Conservation (phyloP, 345 rosid species). For the Dimocarpus longan region DNA sequence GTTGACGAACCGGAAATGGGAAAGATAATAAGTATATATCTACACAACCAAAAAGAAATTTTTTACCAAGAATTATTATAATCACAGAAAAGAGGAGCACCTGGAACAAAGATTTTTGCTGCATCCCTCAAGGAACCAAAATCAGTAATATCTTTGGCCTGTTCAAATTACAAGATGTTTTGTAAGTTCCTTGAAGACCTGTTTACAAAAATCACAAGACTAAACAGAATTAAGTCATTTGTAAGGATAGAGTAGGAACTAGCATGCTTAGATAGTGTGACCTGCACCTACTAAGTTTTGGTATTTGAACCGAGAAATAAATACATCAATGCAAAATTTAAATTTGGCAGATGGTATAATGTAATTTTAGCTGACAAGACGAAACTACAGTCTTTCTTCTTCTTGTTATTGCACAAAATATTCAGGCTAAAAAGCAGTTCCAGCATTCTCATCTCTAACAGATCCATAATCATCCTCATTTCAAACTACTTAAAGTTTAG, state of each 20-base stretch:
- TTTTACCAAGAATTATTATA: not conserved
- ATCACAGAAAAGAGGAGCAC: conserved; percentile 30
- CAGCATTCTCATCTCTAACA: not conserved
- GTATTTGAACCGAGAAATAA: not conserved
- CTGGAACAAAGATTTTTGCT: conserved; percentile 84
- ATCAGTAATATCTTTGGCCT: conserved; percentile 85
- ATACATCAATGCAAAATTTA: not conserved
- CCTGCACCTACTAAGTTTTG: not conserved
- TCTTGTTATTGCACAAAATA: no score
- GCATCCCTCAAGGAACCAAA: conserved; percentile 87
- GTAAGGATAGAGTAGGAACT: not conserved
- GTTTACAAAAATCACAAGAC: conserved; percentile 12
- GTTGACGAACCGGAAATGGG: not conserved
- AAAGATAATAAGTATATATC: not conserved
- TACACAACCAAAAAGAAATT: not conserved
- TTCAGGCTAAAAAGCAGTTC: not conserved
- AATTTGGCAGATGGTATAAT: not conserved
- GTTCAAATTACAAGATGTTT: conserved; percentile 27
- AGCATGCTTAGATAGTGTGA: not conserved
- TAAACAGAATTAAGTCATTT: not conserved
- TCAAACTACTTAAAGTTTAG: not conserved
- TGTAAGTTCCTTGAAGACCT: conserved; percentile 19
- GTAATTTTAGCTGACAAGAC: not conserved
- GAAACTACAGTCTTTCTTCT: no score
- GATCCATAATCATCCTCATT: not conserved